A percentile compares a stretch with the other conserved stretches of the same genome.
phyloP scores from a whole-genome alignment of 495 filamentous ascomycete genomes.

The Talaromyces borbonicus region DNA sequence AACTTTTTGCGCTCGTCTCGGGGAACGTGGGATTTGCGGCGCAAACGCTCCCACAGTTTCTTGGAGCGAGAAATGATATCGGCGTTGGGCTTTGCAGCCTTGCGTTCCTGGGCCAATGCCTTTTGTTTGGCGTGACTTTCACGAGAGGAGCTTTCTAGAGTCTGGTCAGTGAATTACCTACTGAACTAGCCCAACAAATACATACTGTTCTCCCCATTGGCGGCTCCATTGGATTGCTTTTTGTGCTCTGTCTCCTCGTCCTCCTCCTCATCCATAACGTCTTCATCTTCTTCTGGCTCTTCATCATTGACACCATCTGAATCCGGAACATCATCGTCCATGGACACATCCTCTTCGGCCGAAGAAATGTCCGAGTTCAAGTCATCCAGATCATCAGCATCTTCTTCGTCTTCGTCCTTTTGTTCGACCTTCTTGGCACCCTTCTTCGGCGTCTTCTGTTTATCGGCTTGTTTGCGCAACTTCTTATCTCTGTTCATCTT shows the following conservation, averaged over 20 bases:
- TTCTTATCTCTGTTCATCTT: constrained; percentile 17
- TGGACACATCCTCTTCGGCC: constrained; percentile 1
- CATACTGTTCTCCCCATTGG: constrained; percentile 2
- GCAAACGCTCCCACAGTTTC: constrained; percentile 90
- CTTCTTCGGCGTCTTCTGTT: constrained; percentile 28
- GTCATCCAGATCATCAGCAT: constrained; percentile 37
- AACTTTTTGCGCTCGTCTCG: constrained; percentile 76
- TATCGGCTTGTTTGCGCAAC: constrained; percentile 19
- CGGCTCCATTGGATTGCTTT: not conserved
- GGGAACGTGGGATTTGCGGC: constrained; percentile 84
- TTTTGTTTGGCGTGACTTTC: constrained; percentile 93
- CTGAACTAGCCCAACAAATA: constrained; percentile 5
- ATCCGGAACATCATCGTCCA: constrained; percentile 29
- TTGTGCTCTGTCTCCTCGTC: constrained; percentile 20
- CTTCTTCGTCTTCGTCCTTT: constrained; percentile 24
- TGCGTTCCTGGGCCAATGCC: constrained; percentile 75
- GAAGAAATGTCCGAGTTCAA: constrained; percentile 21
- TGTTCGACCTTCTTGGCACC: constrained; percentile 23
- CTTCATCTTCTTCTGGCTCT: constrained; percentile 19
- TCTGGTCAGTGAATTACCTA: constrained; percentile 11
- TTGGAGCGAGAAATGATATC: constrained; percentile 83
- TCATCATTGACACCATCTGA: constrained; percentile 23
- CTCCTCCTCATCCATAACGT: constrained; percentile 19
- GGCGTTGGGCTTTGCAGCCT: constrained; percentile 83
- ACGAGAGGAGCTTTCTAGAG: constrained; percentile 41